Evolutionary conservation across 805 yeast species (phyloP), one percentile per base, ranked within the genome.

Genomic region (Yamadazyma nakazawae): DNA sequence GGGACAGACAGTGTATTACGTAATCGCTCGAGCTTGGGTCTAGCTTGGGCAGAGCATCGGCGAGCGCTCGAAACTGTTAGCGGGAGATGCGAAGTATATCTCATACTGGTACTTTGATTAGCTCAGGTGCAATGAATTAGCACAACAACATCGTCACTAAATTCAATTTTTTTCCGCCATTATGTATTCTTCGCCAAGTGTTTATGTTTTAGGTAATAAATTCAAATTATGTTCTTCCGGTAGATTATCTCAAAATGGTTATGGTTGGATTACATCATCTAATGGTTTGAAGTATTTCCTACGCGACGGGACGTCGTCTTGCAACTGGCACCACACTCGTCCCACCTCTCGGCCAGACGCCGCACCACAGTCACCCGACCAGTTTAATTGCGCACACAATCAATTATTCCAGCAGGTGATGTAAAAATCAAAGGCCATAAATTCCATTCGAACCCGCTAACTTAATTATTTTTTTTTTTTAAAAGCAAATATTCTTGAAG

Each of bases 351-450:
- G 19, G 5, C 19, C 37, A 10, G 16, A 12, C 35, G 14, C 19
- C 47, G 47, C 47, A 45, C 40, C 40, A 39, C 47, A n/a, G 43
- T 45, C 13, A 26, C 34, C 47, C 47, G 47, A 17, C 34, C 28
- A 42, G 18, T 24, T 38, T 2, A 10, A 26, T 6, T 16, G 35
- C 34, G 40, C 45, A 30, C 28, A 19, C 24, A n/a, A 11, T 30
- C 6, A 24, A n/a, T 21, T 34, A 37, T 30, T 18, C 14, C 45
- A 44, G 37, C 47, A 38, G 42, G 42, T 32, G 47, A 37, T 34
- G 47, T 36, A 37, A 35, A 42, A 43, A 16, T 40, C 24, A 30
- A 31, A n/a, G 3, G 26, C 26, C 26, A 40, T 40, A 40, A 40
- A 40, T 28, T 24, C 37, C 43, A 21, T 12, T 31, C 34, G 16